Evolutionary conservation across 305 asterid genomes (phyloP), one percentile per base, ranked within the genome.

Genomic region (Caryopteris hybrid): DNA sequence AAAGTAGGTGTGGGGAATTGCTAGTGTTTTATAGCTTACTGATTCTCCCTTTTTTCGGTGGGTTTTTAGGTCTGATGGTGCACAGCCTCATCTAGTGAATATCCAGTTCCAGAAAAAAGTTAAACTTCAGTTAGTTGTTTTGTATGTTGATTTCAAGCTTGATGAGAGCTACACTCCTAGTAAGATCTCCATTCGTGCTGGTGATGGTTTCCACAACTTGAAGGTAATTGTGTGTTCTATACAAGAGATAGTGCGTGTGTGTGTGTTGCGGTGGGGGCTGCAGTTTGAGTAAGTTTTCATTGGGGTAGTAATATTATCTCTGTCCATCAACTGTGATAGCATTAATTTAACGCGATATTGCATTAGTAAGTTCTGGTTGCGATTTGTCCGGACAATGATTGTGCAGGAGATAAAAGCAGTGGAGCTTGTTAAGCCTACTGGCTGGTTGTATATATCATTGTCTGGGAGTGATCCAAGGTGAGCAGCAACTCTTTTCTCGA

Each of bases 41-140:
- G 45, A 27, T 11, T 36, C 43, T 46, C 7, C 6, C 20, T n/a
- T 5, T 42, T 23, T 47, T 69, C 3, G 46, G 33, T 14, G 23
- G 62, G 17, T n/a, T 14, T 46, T 55, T 64, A 88, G 96, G 83
- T 91, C 98, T 12, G 96, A 89, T 80, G 96, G 98, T 45, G 91
- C 94, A 45, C 98, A 91, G 65, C 98, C 98, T 36, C 96, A 91
- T 80, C 75, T 89, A 17, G 92, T 91, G 58, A 91, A 91, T 75
- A 88, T 89, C 57, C 98, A 91, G 61, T 91, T 91, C 76, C 95
- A 91, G 71, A 89, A 84, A 84, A 91, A 91, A 84, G 98, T 89
- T 52, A 87, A 82, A 71, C 86, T 87, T 60, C 90, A 91, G 74
- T 71, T 89, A 61, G 92, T 87, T 29, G 91, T 78, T 38, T 10